Evolutionary conservation across 805 yeast genomes (phyloP).

Genomic region (Saturnispora quitensis): DNA sequence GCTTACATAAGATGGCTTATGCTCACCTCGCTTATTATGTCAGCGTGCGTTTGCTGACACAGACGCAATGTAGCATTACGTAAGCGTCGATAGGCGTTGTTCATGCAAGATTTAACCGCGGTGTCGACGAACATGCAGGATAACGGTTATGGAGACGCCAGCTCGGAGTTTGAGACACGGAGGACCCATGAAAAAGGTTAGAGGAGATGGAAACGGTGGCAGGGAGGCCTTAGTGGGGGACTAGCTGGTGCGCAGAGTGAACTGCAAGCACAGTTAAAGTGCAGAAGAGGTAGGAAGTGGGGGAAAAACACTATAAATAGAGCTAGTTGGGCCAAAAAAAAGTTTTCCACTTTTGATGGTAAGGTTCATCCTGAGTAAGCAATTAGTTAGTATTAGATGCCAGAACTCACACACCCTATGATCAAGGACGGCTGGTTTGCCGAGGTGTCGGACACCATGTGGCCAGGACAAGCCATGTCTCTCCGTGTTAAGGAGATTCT

Average conservation of each 20-base stretch:
- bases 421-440: conserved; percentile 92
- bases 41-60: background rate
- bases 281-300: background rate
- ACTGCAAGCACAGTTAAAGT: background rate
- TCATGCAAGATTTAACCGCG: conserved; percentile 1
- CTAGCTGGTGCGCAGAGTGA: no score
- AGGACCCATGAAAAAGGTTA: background rate
- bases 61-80: background rate
- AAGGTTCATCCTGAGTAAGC: background rate
- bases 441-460: conserved; percentile 89
- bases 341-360: background rate
- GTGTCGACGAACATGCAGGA: background rate
- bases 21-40: background rate
- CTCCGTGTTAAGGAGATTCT: conserved; percentile 79
- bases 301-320: background rate
- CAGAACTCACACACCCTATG: conserved; percentile 42
- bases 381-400: conserved; percentile 4
- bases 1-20: background rate
- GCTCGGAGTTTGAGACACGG: background rate
- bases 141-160: background rate
- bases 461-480: conserved; percentile 99
- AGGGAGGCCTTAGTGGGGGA: background rate
- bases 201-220: background rate
- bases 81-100: background rate
- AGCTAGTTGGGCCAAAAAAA: background rate